Conservation (phyloP, 345 rosid genomes). For the Microcos paniculata region DNA sequence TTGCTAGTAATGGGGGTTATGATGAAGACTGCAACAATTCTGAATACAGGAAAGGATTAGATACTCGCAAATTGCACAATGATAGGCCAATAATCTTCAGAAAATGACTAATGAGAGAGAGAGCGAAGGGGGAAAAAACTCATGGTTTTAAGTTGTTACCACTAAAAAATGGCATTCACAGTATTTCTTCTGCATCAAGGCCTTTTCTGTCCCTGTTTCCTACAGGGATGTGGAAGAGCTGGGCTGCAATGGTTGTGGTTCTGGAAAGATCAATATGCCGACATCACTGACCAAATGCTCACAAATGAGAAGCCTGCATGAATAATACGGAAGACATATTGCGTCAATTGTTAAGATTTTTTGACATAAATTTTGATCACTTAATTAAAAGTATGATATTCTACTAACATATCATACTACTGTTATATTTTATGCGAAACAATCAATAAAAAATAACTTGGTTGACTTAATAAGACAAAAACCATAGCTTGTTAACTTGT, state of each 20-base stretch:
- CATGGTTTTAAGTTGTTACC: background rate
- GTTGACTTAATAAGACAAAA: too few species aligned
- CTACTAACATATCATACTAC: too few species aligned
- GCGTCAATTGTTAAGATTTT: background rate
- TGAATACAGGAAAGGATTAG: background rate
- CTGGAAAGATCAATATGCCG: background rate
- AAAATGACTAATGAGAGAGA: background rate
- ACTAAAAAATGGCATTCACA: background rate
- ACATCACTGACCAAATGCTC: background rate
- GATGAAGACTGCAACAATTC: background rate
- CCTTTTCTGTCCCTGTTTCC: background rate
- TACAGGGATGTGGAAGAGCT: background rate
- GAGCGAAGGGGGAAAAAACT: background rate
- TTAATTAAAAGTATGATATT: too few species aligned
- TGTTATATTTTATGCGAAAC: too few species aligned
- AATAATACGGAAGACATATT: background rate
- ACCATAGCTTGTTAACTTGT: too few species aligned
- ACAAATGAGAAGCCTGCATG: background rate
- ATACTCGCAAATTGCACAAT: background rate
- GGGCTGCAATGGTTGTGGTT: background rate
- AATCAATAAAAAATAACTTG: too few species aligned
- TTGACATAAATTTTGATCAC: too few species aligned
- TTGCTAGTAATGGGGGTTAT: background rate
- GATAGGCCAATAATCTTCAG: background rate
- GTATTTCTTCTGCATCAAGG: background rate